Base-by-base conservation (phyloP, 805 yeast genomes). In the Wickerhamiella vanderwaltii region DNA sequence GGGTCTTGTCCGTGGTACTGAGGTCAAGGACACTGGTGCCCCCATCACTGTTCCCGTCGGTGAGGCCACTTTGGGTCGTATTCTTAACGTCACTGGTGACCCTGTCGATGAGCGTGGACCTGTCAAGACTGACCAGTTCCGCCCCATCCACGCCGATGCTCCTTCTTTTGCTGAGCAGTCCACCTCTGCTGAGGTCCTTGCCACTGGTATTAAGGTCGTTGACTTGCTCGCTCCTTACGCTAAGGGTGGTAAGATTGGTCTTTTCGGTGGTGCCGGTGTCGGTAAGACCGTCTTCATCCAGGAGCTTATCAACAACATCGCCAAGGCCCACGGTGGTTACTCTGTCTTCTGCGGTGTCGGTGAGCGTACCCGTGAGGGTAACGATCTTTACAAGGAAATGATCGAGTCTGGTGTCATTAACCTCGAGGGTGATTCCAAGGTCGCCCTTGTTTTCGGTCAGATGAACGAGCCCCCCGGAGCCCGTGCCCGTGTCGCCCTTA, bases 191-290 rank as follows among this genome's bases (percentile, higher is more conserved):
- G 97, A 91, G 77, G 87, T 91, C 61, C 79, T 91, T 65, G 98
- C 87, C 75, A 88, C 98, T 54, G 96, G 98, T 85, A 88, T 88
- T 68, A 88, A 88, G 79, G 98, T 88, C 69, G 98, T 88, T 73
- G 98, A 88, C 68, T 76, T 88, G 65, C 78, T 88, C 57, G 98
- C 98, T 59, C 98, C 98, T 59, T 88, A 88, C 76, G 97, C 98
- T 66, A 86, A 96, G 84, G 98, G 98, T 84, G 98, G 98, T 84
- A 88, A 88, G 80, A 88, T 88, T 85, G 98, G 98, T 80, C 79
- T 88, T 65, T 88, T 88, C 82, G 98, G 98, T 77, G 98, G 98
- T 88, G 98, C 98, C 70, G 98, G 98, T 88, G 98, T 88, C 83
- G 98, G 98, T 74, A 88, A 88, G 73, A 88, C 98, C 70, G 98